phyloP scores from a whole-genome alignment of 2,329 filamentous ascomycete species.

The Alternaria longipes region DNA sequence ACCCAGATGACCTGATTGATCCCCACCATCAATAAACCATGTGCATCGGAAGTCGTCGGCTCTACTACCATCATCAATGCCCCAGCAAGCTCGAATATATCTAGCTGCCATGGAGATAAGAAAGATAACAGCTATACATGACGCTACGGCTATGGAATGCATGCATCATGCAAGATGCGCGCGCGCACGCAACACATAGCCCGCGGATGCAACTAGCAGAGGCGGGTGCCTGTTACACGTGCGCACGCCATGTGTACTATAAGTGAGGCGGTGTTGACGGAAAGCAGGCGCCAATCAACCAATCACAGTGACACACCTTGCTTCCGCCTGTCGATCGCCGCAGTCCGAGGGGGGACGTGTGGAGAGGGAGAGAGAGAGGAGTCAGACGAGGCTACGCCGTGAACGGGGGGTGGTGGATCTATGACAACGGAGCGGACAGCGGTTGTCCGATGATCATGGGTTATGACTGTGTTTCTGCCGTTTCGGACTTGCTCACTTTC shows the following conservation, averaged over 20 bases:
- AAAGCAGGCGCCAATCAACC: background rate
- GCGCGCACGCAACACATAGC: background rate
- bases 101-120: no score
- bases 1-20: no score
- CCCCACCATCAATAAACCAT: no score
- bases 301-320: background rate
- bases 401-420: background rate
- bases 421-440: background rate
- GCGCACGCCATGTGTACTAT: slow-evolving; percentile 7
- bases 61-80: no score
- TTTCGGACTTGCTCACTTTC: background rate
- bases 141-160: background rate
- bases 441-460: background rate
- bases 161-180: background rate
- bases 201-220: background rate
- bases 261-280: background rate
- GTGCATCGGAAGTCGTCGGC: no score
- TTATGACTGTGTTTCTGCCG: no score
- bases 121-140: background rate
- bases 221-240: slow-evolving; percentile 24
- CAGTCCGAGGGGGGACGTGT: background rate
- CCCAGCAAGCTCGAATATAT: no score
- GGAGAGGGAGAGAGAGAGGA: background rate
- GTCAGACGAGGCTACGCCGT: slow-evolving; percentile 12
- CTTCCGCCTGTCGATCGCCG: background rate